phyloP scores from a whole-genome alignment of 371 early-diverging fungal species.

The Mortierella sp. region DNA sequence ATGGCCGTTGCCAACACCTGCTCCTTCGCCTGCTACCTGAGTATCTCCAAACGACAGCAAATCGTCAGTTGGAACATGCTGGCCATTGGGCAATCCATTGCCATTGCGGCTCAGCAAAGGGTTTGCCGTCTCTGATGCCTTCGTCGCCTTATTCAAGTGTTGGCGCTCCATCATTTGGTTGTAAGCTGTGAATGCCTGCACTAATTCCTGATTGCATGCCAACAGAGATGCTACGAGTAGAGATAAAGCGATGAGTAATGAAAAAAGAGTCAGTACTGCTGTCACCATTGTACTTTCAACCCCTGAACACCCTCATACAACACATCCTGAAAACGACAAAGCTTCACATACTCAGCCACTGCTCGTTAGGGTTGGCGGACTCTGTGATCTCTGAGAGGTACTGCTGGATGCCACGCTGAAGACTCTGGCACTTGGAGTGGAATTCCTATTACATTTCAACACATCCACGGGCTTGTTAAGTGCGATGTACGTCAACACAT shows the following conservation, averaged over 20 bases:
- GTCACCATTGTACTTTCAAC: not conserved
- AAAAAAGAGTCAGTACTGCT: not conserved
- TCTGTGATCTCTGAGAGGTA: conserved; percentile 58
- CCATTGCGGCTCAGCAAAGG: conserved; percentile 12
- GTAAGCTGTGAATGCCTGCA: conserved; percentile 57
- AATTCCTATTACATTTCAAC: conserved; percentile 43
- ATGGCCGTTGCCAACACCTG: conserved; percentile 23
- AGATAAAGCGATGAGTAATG: not conserved
- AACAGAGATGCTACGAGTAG: conserved; percentile 46
- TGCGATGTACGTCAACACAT: not conserved
- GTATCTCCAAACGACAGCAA: conserved; percentile 36
- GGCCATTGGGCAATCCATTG: conserved; percentile 2
- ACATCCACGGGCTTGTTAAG: not conserved
- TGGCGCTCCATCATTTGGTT: conserved; percentile 61
- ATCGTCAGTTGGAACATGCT: conserved; percentile 19
- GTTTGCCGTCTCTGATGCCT: conserved; percentile 36
- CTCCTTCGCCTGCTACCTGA: conserved; percentile 9
- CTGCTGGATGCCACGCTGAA: conserved; percentile 53
- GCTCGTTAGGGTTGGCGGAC: conserved; percentile 53
- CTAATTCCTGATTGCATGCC: conserved; percentile 57
- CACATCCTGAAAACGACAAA: not conserved
- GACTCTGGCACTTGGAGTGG: conserved; percentile 49
- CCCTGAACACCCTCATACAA: not conserved
- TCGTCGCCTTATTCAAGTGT: conserved; percentile 41
- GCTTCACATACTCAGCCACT: conserved; percentile 54